Percentiles rank a stretch among this genome's conserved stretches.
Conservation (phyloP, 306 rosid genomes). For the Fagus sylvatica region DNA sequence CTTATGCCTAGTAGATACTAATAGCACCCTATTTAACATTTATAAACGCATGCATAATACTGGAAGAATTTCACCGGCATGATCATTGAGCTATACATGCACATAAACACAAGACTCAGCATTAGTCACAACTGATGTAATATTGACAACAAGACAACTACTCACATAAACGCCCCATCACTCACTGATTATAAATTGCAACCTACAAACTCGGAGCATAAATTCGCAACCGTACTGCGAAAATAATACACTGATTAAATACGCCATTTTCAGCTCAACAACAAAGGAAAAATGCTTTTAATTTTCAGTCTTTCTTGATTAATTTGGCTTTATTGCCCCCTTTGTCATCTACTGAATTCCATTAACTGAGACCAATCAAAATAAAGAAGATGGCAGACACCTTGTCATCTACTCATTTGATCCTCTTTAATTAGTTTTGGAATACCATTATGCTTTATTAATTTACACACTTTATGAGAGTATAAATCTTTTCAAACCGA, state of each 20-base stretch:
- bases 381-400: constrained; percentile 20
- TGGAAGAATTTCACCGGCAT: background rate
- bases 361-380: constrained; percentile 17
- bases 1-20: background rate
- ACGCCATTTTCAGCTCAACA: background rate
- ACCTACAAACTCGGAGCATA: background rate
- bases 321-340: background rate
- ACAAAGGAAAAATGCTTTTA: background rate
- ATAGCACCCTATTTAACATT: background rate
- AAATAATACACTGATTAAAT: background rate
- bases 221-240: background rate
- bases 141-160: background rate
- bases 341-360: background rate
- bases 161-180: background rate
- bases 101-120: background rate
- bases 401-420: constrained; percentile 27
- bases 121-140: background rate
- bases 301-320: background rate
- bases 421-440: constrained; percentile 26
- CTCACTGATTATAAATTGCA: background rate
- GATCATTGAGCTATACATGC: background rate
- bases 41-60: background rate
- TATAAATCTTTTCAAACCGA: constrained; percentile 52
- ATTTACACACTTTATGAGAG: constrained; percentile 32
- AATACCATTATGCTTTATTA: constrained; percentile 33